Percentiles rank a stretch among this genome's conserved stretches.
These are phyloP conservation scores for Geotrichum reessii DNA, from an alignment of 1,139 yeast genomes.

Conservation along the genomic window DNA sequence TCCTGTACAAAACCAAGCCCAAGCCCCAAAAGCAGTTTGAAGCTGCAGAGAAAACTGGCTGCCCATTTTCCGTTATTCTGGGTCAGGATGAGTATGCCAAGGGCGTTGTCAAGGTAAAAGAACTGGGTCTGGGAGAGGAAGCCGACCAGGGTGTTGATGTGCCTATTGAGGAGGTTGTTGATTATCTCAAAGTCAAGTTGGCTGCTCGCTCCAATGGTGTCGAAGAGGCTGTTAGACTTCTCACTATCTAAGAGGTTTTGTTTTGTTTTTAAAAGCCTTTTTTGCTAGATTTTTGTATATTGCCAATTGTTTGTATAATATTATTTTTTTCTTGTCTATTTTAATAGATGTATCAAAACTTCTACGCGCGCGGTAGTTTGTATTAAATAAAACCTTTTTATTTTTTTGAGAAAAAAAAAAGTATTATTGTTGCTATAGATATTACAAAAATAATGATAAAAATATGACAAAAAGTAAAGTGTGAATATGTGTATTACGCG, in stretches of 20 bases:
- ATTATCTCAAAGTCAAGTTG: slow-evolving; percentile 51
- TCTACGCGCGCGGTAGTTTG: background rate
- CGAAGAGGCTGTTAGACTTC: slow-evolving; percentile 25
- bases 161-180: slow-evolving; percentile 52
- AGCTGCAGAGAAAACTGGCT: slow-evolving; percentile 93
- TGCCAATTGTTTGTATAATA: background rate
- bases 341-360: background rate
- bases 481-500: background rate
- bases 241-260: slow-evolving; percentile 17
- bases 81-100: slow-evolving; percentile 89
- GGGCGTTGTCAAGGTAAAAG: slow-evolving; percentile 79
- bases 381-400: too few relatives aligned
- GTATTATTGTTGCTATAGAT: background rate
- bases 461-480: background rate
- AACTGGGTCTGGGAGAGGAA: slow-evolving; percentile 81
- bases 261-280: background rate
- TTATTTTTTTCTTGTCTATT: background rate
- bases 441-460: background rate
- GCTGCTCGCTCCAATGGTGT: slow-evolving; percentile 26
- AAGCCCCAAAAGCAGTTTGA: slow-evolving; percentile 94
- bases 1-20: slow-evolving; percentile 84
- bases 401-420: too few relatives aligned
- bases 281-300: background rate
- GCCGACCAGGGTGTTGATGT: slow-evolving; percentile 84
- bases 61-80: slow-evolving; percentile 81